These are phyloP conservation scores for Anthostomella pinea DNA, from an alignment of 2,329 filamentous ascomycete genomes.

Conservation along the genomic window DNA sequence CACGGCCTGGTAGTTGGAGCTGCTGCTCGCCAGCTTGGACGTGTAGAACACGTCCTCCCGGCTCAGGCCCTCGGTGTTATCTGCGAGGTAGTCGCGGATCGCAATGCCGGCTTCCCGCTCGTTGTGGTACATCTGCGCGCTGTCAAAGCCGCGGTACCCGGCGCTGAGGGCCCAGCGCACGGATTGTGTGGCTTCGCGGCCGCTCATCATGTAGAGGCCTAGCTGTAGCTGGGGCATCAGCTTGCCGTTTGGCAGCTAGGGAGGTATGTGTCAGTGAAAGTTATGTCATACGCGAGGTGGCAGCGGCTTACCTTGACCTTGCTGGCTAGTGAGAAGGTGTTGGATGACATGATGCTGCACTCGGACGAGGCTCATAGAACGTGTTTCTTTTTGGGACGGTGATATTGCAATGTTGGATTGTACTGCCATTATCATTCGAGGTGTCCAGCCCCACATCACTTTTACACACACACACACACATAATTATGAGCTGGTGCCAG, in stretches of 20 bases:
- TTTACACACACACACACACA: too few relatives aligned
- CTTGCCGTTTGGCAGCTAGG: slow-evolving; percentile 60
- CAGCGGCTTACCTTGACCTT: slow-evolving; percentile 25
- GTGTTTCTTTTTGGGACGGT: too few relatives aligned
- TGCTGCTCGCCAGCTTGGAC: slow-evolving; percentile 69
- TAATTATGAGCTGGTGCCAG: too few relatives aligned
- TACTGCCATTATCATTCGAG: too few relatives aligned
- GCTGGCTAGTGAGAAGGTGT: slow-evolving; percentile 24
- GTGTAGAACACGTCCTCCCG: slow-evolving; percentile 77
- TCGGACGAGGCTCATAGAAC: too few relatives aligned
- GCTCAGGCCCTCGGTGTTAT: slow-evolving; percentile 49
- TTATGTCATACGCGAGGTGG: too few relatives aligned
- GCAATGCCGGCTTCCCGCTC: slow-evolving; percentile 67
- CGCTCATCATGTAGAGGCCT: slow-evolving; percentile 69
- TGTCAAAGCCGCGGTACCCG: slow-evolving; percentile 51
- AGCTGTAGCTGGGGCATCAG: slow-evolving; percentile 70
- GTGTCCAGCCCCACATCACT: too few relatives aligned
- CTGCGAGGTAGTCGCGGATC: slow-evolving; percentile 56
- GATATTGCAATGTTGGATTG: too few relatives aligned
- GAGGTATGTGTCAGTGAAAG: not conserved
- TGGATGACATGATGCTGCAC: slow-evolving; percentile 17
- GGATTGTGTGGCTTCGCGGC: slow-evolving; percentile 55
- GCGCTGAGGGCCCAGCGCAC: slow-evolving; percentile 56
- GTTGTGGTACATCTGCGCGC: slow-evolving; percentile 60
- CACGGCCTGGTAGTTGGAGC: slow-evolving; percentile 63